Percentiles rank a stretch among this genome's conserved stretches.
phyloP scores from a whole-genome alignment of 2,329 filamentous ascomycete genomes.

The Fusarium chaquense region DNA sequence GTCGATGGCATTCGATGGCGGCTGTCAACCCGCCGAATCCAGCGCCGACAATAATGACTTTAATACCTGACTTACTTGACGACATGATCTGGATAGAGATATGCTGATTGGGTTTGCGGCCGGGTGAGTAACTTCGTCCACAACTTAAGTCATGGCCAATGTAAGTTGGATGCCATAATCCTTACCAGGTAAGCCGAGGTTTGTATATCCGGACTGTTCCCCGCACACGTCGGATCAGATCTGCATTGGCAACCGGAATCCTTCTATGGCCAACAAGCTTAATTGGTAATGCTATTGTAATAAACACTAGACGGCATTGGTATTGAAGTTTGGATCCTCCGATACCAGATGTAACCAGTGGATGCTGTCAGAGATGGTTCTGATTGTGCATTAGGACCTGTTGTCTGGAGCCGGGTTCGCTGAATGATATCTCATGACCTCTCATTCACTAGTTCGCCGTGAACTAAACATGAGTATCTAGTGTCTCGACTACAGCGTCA shows the following conservation, averaged over 20 bases:
- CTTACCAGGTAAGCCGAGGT: constrained; percentile 13
- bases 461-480: no score
- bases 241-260: constrained; percentile 5
- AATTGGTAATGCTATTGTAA: neutral
- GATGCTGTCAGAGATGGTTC: no score
- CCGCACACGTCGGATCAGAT: constrained; percentile 5
- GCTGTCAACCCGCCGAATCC: constrained; percentile 37
- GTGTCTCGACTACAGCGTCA: neutral
- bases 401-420: neutral
- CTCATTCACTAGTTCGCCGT: neutral
- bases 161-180: neutral
- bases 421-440: neutral
- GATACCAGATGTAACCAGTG: neutral
- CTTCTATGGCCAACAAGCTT: neutral
- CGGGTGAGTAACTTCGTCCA: neutral
- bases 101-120: rapidly evolving
- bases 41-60: constrained; percentile 38
- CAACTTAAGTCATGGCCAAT: neutral
- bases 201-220: constrained; percentile 2
- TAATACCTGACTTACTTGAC: constrained; percentile 23
- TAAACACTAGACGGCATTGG: neutral
- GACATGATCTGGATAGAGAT: constrained; percentile 12
- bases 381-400: neutral
- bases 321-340: neutral
- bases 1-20: constrained; percentile 35